A percentile compares a stretch with the other conserved stretches of the same genome.
These are phyloP conservation scores for Neofusicoccum cordaticola DNA, from an alignment of 2,329 filamentous ascomycete species.

Conservation along the genomic window DNA sequence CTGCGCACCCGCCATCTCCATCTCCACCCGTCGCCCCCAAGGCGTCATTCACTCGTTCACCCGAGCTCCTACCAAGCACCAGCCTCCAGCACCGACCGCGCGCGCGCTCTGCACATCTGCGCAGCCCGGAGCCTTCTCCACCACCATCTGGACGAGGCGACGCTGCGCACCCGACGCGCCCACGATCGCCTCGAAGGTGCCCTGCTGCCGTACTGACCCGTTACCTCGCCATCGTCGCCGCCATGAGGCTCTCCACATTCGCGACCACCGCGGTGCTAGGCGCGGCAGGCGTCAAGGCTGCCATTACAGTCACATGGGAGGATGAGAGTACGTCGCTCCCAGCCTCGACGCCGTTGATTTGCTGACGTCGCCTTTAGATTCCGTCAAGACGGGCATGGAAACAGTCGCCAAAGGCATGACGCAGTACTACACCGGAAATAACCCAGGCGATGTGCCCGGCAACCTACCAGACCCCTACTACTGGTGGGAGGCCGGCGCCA, in stretches of 20 bases:
- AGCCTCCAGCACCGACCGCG: not conserved
- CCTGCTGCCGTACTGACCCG: not conserved
- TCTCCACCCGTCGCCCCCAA: slow-evolving; percentile 1
- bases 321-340: slow-evolving; percentile 4
- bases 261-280: slow-evolving; percentile 32
- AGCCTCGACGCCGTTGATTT: not conserved
- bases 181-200: not conserved
- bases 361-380: slow-evolving; percentile 7
- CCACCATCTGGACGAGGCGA: not conserved
- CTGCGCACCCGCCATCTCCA: slow-evolving; percentile 16
- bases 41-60: slow-evolving; percentile 12
- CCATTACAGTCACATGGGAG: slow-evolving; percentile 26
- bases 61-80: slow-evolving; percentile 10
- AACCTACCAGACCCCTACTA: slow-evolving; percentile 49
- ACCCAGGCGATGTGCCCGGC: slow-evolving; percentile 32
- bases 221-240: not conserved
- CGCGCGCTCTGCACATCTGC: not conserved
- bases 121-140: not conserved
- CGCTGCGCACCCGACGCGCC: not conserved
- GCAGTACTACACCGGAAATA: slow-evolving; percentile 14
- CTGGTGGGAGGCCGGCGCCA: slow-evolving; percentile 44
- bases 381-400: slow-evolving; percentile 10
- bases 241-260: slow-evolving; percentile 35
- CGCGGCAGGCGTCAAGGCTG: slow-evolving; percentile 28
- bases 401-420: slow-evolving; percentile 16